Evolutionary conservation across 2,329 filamentous ascomycete species (phyloP).

Genomic region (Fusarium pseudoanthophilum): DNA sequence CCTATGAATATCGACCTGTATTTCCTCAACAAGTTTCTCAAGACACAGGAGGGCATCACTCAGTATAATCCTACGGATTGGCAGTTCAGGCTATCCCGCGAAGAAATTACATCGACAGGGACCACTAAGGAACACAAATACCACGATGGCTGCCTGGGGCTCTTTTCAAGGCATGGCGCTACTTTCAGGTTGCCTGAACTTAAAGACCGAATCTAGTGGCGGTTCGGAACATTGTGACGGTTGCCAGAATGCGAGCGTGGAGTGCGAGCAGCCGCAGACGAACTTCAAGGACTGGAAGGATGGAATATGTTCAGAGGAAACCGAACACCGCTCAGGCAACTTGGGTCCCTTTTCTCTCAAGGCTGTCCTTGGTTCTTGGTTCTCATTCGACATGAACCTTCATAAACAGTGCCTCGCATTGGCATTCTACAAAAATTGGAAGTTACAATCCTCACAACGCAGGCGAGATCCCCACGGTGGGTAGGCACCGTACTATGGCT

Average conservation of each 20-base stretch:
- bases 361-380: background rate
- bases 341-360: background rate
- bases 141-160: rapidly evolving
- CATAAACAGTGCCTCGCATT: background rate
- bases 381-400: background rate
- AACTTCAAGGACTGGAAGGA: rapidly evolving
- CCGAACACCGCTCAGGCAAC: background rate
- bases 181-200: rapidly evolving
- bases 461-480: background rate
- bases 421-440: background rate
- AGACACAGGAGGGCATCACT: rapidly evolving
- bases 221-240: rapidly evolving
- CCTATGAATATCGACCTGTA: rapidly evolving
- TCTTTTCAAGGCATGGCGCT: rapidly evolving
- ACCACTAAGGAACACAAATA: rapidly evolving
- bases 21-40: rapidly evolving
- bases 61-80: rapidly evolving
- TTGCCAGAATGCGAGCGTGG: rapidly evolving
- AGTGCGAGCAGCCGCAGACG: background rate
- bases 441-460: rapidly evolving
- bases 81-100: rapidly evolving
- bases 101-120: rapidly evolving
- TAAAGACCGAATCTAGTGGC: rapidly evolving
- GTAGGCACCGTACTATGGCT: background rate
- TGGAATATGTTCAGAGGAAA: rapidly evolving